Conservation (phyloP, 2,329 filamentous ascomycete species). For the Myriangium duriaei region DNA sequence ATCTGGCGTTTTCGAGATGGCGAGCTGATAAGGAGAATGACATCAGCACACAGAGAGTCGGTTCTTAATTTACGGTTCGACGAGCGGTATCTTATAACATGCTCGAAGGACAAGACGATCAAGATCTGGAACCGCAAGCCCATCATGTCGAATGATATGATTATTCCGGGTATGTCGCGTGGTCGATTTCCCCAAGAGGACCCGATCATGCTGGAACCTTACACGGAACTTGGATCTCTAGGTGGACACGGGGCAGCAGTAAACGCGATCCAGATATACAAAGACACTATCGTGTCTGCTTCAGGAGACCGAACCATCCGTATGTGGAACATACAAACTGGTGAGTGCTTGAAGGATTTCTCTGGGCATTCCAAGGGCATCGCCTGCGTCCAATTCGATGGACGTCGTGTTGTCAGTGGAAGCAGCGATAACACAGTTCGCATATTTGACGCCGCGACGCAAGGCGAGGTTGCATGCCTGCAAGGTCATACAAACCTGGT, state of each 20-base stretch:
- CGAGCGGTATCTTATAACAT: constrained; percentile 81
- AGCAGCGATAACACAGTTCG: constrained; percentile 94
- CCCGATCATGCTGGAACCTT: constrained; percentile 51
- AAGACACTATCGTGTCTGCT: constrained; percentile 79
- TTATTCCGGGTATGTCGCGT: constrained; percentile 17
- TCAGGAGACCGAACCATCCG: constrained; percentile 91
- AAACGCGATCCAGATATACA: constrained; percentile 86
- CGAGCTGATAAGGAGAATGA: constrained; percentile 62
- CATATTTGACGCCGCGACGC: constrained; percentile 78
- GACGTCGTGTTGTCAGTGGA: constrained; percentile 82
- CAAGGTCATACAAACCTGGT: constrained; percentile 74
- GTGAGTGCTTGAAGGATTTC: constrained; percentile 63
- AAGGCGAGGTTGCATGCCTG: constrained; percentile 79
- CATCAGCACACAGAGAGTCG: constrained; percentile 71
- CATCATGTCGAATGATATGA: constrained; percentile 37
- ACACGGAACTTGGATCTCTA: constrained; percentile 64
- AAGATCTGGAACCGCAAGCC: constrained; percentile 82
- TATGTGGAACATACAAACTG: constrained; percentile 80
- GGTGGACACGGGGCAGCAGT: constrained; percentile 83
- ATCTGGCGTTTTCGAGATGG: constrained; percentile 53
- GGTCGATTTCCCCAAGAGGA: constrained; percentile 29
- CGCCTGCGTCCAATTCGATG: constrained; percentile 94
- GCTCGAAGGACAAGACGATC: constrained; percentile 93
- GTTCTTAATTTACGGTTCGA: constrained; percentile 92
- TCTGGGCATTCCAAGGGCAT: constrained; percentile 89